Base-by-base conservation (phyloP, 2,329 filamentous ascomycete species). In the Colletotrichum aenigma region DNA sequence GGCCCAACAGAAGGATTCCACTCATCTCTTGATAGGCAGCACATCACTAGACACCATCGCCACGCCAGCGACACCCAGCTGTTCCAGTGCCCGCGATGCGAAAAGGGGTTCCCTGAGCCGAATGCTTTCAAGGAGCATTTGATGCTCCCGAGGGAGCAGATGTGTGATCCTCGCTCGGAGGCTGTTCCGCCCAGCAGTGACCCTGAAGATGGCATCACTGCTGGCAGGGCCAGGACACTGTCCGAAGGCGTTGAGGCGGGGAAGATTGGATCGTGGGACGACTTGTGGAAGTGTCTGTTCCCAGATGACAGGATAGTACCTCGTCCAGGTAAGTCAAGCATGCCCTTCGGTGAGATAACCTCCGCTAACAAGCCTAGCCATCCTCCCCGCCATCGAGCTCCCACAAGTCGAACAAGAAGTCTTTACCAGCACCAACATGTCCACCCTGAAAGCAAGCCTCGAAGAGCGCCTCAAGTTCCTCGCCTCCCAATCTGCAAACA, bases 41-140 rank as follows among this genome's bases (percentile, higher is more conserved):
- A 86, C 64, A 86, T 86, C n/a, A 82, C 86, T 2, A 86, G 85
- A 78, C 84, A 86, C 67, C 85, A 86, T 64, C 85, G 85, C 70
- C 82, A 85, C 6, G 82, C 84, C 9, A 83, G 84, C 34, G 65
- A 83, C 81, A 0, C 84, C 81, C 3, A 76, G 4, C 81, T 85
- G 0, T 86, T 85, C 7, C 81, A 85, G 5, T 86, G 85, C 43
- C 84, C 86, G 21, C 75, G 85, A 36, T 86, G 85, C 71, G 86
- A 83, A 6, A 81, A 81, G 16, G 84, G 86, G 38, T 86, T 86
- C 55, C 52, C 79, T 0, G 82, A 84, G 0, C 79, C 85, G 26
- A 84, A 83, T 18, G 85, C 84, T 21, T 79, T 86, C 0, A 82
- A 84, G 1, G 81, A 85, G 13, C 85, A 86, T 60, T 82, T 85